Conservation (phyloP, 768 basidiomycete genomes). For the Leccinum rimulosum region DNA sequence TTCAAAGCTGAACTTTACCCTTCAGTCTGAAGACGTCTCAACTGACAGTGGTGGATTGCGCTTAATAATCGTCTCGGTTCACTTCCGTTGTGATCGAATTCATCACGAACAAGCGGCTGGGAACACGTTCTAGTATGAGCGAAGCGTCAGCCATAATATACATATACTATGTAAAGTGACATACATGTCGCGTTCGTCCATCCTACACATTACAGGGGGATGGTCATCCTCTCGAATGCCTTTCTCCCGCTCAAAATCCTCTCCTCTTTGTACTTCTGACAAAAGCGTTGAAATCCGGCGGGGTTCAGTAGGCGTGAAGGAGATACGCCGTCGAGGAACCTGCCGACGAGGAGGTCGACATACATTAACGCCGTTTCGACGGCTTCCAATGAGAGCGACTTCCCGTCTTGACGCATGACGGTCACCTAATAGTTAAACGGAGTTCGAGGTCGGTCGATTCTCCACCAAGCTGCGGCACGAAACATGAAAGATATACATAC, state of each 20-base stretch:
- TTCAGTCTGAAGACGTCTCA: neutral
- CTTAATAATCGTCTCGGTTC: neutral
- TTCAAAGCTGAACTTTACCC: neutral
- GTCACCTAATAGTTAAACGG: constrained; percentile 17
- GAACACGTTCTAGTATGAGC: neutral
- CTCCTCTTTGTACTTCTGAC: constrained; percentile 22
- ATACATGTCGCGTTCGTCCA: neutral
- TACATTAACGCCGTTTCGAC: constrained; percentile 33
- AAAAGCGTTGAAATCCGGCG: constrained; percentile 25
- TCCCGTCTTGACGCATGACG: constrained; percentile 26
- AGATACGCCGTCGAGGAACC: constrained; percentile 24
- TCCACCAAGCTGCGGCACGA: too few relatives aligned
- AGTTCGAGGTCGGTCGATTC: neutral
- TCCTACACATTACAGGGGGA: constrained; percentile 18
- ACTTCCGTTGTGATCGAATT: too few relatives aligned
- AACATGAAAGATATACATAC: constrained; percentile 6
- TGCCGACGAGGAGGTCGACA: constrained; percentile 30
- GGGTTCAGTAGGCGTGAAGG: constrained; percentile 18
- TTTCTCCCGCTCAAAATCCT: constrained; percentile 7
- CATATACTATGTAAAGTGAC: neutral
- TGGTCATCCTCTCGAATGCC: constrained; percentile 14
- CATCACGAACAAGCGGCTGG: too few relatives aligned
- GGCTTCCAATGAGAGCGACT: constrained; percentile 24
- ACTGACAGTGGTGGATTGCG: neutral
- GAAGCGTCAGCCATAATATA: neutral